Conservation (phyloP, 129 eudicot genomes). For the Ambrosia artemisiifolia region DNA sequence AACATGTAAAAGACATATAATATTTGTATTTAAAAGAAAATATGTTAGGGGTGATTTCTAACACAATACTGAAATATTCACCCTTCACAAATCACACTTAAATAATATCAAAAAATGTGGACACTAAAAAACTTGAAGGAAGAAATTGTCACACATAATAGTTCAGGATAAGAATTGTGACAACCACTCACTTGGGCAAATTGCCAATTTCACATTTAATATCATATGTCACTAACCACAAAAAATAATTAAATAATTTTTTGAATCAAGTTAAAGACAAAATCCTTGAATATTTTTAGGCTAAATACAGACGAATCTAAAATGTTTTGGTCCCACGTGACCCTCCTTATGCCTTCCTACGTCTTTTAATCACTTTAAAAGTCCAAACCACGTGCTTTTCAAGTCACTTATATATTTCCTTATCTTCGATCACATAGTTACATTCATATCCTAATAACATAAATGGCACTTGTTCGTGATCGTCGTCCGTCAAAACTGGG, state of each 20-base stretch:
- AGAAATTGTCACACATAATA: not conserved
- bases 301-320: conserved; percentile 27
- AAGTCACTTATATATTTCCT: conserved; percentile 13
- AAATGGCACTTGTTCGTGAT: conserved; percentile 73
- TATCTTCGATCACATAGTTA: not conserved
- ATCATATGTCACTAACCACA: conserved; percentile 26
- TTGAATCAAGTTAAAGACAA: not conserved
- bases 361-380: conserved; percentile 1
- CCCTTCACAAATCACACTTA: not conserved
- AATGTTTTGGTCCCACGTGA: conserved; percentile 22
- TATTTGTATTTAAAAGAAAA: too few relatives aligned
- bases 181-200: conserved; percentile 1
- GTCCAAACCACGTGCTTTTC: conserved; percentile 29
- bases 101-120: not conserved
- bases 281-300: conserved; percentile 3
- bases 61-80: too few relatives aligned
- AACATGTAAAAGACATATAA: not conserved
- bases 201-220: conserved; percentile 11
- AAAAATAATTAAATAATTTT: too few relatives aligned
- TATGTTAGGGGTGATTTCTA: too few relatives aligned
- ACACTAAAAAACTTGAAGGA: not conserved
- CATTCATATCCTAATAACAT: not conserved
- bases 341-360: conserved; percentile 29
- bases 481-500: conserved; percentile 82
- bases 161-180: not conserved